Conservation (phyloP, 768 basidiomycete species). For the Asterophora lycoperdoides region DNA sequence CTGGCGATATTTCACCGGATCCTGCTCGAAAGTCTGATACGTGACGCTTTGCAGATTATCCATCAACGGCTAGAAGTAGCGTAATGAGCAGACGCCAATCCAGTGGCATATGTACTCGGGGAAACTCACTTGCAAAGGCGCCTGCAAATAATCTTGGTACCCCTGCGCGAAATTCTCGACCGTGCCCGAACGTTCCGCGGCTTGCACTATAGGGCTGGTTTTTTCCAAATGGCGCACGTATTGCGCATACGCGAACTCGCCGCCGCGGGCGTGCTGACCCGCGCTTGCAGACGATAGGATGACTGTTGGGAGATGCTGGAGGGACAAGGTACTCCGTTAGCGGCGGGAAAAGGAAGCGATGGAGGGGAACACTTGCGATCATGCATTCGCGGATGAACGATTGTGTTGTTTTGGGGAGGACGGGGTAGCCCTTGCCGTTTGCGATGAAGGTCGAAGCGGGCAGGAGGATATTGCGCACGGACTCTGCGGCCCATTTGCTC, state of each 20-base stretch:
- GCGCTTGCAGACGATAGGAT: slow-evolving; percentile 70
- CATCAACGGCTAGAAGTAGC: slow-evolving; percentile 74
- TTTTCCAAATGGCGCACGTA: slow-evolving; percentile 83
- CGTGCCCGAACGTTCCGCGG: slow-evolving; percentile 61
- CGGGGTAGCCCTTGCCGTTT: slow-evolving; percentile 95
- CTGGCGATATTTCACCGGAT: slow-evolving; percentile 92
- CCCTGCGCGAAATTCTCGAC: slow-evolving; percentile 89
- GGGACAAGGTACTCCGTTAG: slow-evolving; percentile 17
- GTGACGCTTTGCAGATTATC: slow-evolving; percentile 94
- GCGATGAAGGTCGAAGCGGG: slow-evolving; percentile 91
- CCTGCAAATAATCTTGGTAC: slow-evolving; percentile 94
- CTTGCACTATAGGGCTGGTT: slow-evolving; percentile 64
- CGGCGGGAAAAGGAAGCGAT: not conserved
- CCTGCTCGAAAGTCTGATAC: slow-evolving; percentile 97
- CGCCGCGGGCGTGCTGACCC: slow-evolving; percentile 72
- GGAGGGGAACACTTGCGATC: slow-evolving; percentile 57
- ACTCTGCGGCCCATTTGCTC: slow-evolving; percentile 89
- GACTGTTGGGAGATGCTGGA: slow-evolving; percentile 79
- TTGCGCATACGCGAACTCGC: slow-evolving; percentile 83
- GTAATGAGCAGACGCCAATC: too few relatives aligned
- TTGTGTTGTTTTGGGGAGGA: slow-evolving; percentile 90
- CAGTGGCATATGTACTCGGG: too few relatives aligned
- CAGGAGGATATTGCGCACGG: slow-evolving; percentile 83
- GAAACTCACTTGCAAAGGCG: slow-evolving; percentile 75
- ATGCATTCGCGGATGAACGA: slow-evolving; percentile 86